Evolutionary conservation across 1,139 yeast genomes (phyloP).

Genomic region (Protomyces lactucae-debilis): DNA sequence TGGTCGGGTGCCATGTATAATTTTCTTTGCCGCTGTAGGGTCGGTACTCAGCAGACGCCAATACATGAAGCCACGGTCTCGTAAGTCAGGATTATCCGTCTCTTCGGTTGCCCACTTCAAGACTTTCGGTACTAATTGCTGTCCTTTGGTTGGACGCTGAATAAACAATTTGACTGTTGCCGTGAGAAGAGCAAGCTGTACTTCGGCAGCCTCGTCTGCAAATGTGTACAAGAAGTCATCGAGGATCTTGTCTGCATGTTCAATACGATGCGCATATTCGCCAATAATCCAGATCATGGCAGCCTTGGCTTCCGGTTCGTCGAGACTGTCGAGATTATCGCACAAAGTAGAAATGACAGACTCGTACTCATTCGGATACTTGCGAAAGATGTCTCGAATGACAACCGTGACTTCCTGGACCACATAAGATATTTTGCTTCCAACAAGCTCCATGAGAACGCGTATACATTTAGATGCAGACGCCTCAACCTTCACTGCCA

Average conservation of each 20-base stretch:
- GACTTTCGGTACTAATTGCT: slow-evolving; percentile 53
- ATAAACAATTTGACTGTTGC: slow-evolving; percentile 69
- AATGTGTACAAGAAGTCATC: slow-evolving; percentile 48
- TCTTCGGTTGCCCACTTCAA: slow-evolving; percentile 73
- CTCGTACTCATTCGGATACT: slow-evolving; percentile 57
- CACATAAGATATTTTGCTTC: slow-evolving; percentile 66
- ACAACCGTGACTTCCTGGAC: slow-evolving; percentile 78
- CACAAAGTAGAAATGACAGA: slow-evolving; percentile 46
- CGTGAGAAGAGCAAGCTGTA: slow-evolving; percentile 68
- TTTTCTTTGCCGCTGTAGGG: slow-evolving; percentile 44
- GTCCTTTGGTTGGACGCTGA: slow-evolving; percentile 52
- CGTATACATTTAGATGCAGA: slow-evolving; percentile 62
- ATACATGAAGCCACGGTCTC: slow-evolving; percentile 81
- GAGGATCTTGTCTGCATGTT: slow-evolving; percentile 48
- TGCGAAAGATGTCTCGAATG: slow-evolving; percentile 67
- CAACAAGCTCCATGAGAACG: slow-evolving; percentile 55
- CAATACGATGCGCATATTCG: slow-evolving; percentile 55
- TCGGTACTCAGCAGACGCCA: slow-evolving; percentile 69
- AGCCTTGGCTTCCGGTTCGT: slow-evolving; percentile 73
- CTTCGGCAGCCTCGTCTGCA: slow-evolving; percentile 62
- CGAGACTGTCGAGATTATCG: slow-evolving; percentile 47
- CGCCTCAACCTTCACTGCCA: slow-evolving; percentile 67
- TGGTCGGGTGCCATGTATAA: slow-evolving; percentile 60
- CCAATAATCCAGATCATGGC: slow-evolving; percentile 84
- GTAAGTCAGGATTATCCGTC: slow-evolving; percentile 68